Evolutionary conservation across 2,329 filamentous ascomycete genomes (phyloP).

Genomic region (Penicillium sp.): DNA sequence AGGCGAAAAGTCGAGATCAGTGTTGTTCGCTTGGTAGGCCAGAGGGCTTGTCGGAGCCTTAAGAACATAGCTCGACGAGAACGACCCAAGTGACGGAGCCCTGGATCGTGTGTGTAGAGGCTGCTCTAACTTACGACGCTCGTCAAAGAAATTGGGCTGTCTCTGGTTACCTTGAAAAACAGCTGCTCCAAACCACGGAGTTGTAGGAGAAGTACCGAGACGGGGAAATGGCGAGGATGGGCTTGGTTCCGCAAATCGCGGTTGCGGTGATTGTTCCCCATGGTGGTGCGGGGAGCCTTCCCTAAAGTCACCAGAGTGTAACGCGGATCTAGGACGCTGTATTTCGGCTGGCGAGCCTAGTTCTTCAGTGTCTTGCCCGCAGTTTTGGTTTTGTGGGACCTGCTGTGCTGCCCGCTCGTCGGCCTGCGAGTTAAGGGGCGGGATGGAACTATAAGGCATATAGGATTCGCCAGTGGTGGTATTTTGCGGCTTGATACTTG

Average conservation of each 20-base stretch:
- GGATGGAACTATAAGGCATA: slow-evolving; percentile 36
- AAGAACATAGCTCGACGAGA: slow-evolving; percentile 80
- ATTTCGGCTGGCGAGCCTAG: slow-evolving; percentile 68
- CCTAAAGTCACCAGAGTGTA: slow-evolving; percentile 68
- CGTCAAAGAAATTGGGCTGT: slow-evolving; percentile 26
- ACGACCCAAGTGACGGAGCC: slow-evolving; percentile 70
- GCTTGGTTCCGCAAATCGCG: slow-evolving; percentile 29
- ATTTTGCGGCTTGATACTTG: slow-evolving; percentile 16
- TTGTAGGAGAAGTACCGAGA: slow-evolving; percentile 59
- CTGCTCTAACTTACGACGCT: slow-evolving; percentile 23
- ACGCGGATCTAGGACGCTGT: slow-evolving; percentile 77
- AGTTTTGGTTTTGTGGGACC: slow-evolving; percentile 28
- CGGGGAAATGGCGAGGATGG: slow-evolving; percentile 23
- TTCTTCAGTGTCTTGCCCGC: slow-evolving; percentile 50
- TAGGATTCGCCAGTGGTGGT: slow-evolving; percentile 12
- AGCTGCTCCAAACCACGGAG: slow-evolving; percentile 59
- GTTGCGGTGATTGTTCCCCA: slow-evolving; percentile 32
- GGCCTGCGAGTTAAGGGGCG: slow-evolving; percentile 26
- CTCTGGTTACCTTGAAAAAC: slow-evolving; percentile 31
- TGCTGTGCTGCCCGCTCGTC: slow-evolving; percentile 23
- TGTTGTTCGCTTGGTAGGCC: slow-evolving; percentile 85
- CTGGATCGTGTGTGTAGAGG: slow-evolving; percentile 45
- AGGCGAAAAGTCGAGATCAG: slow-evolving; percentile 71
- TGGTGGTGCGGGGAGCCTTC: slow-evolving; percentile 47
- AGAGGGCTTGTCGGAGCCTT: slow-evolving; percentile 91